These are phyloP conservation scores for Phytopythium ostracodes DNA, from an alignment of 352 stramenopile genomes.

Conservation along the genomic window DNA sequence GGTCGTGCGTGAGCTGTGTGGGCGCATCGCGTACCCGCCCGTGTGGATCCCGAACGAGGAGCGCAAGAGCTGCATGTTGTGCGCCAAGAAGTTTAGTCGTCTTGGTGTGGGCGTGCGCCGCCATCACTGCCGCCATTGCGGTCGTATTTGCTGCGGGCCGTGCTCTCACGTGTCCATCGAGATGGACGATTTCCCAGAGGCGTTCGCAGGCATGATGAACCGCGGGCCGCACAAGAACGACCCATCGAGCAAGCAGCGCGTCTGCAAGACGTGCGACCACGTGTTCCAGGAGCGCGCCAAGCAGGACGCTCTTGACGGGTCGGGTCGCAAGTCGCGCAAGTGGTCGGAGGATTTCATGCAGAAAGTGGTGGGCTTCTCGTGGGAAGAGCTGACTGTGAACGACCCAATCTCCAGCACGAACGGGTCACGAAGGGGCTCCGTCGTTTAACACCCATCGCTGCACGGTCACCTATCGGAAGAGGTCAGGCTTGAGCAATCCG, in stretches of 20 bases:
- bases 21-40: slow-evolving; percentile 72
- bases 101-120: slow-evolving; percentile 62
- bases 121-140: slow-evolving; percentile 86
- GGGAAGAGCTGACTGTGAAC: slow-evolving; percentile 72
- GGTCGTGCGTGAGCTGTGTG: slow-evolving; percentile 63
- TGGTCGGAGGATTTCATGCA: slow-evolving; percentile 58
- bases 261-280: slow-evolving; percentile 70
- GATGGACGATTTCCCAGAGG: slow-evolving; percentile 59
- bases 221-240: slow-evolving; percentile 34
- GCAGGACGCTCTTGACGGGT: slow-evolving; percentile 19
- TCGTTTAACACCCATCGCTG: slow-evolving; percentile 9
- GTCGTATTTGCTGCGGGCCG: slow-evolving; percentile 70
- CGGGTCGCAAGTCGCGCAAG: slow-evolving; percentile 25
- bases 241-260: slow-evolving; percentile 49
- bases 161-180: slow-evolving; percentile 76
- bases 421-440: slow-evolving; percentile 28
- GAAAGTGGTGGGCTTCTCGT: slow-evolving; percentile 50
- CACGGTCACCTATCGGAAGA: too few species aligned
- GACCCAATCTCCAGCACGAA: slow-evolving; percentile 21
- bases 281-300: slow-evolving; percentile 73
- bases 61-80: slow-evolving; percentile 77
- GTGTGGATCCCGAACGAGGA: slow-evolving; percentile 81
- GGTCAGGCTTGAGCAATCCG: not conserved
- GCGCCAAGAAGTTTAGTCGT: slow-evolving; percentile 61
- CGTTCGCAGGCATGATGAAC: slow-evolving; percentile 45